Conservation (phyloP, 352 stramenopile species). For the Phytophthora agathidicida region DNA sequence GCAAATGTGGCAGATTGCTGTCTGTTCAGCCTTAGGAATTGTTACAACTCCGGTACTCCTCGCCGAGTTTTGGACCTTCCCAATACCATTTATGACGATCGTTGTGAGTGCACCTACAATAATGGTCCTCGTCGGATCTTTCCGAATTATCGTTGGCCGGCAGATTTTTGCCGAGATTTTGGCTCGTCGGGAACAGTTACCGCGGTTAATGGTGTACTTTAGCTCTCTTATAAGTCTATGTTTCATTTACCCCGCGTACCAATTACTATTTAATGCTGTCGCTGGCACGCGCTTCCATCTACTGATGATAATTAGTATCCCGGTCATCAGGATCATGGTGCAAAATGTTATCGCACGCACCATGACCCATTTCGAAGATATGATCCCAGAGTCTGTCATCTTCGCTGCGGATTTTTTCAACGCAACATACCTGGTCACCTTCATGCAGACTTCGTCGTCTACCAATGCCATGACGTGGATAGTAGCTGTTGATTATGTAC, state of each 20-base stretch:
- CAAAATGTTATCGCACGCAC: conserved; percentile 10
- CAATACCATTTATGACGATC: no score
- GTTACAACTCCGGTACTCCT: conserved; percentile 21
- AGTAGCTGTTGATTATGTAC: conserved; percentile 1
- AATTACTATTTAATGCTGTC: not conserved
- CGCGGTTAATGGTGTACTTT: conserved; percentile 3
- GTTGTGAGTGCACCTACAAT: no score
- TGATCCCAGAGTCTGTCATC: conserved; percentile 13
- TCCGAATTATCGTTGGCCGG: not conserved
- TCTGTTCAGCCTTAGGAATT: no score
- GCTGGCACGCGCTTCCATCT: conserved; percentile 3
- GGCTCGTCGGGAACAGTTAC: not conserved
- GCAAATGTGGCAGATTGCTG: conserved; percentile 12
- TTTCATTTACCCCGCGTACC: conserved; percentile 14
- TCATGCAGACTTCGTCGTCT: conserved; percentile 16
- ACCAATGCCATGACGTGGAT: not conserved
- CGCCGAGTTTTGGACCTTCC: no score
- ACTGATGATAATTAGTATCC: conserved; percentile 9
- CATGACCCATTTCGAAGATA: conserved; percentile 17
- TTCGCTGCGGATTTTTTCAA: conserved; percentile 31
- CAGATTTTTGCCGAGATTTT: not conserved
- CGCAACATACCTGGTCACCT: conserved; percentile 13
- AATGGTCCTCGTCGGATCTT: no score
- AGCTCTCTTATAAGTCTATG: conserved; percentile 2
- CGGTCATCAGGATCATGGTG: conserved; percentile 29